Evolutionary conservation across 306 rosid genomes (phyloP), one percentile per base, ranked within the genome.

Genomic region (Rosa multiflora): DNA sequence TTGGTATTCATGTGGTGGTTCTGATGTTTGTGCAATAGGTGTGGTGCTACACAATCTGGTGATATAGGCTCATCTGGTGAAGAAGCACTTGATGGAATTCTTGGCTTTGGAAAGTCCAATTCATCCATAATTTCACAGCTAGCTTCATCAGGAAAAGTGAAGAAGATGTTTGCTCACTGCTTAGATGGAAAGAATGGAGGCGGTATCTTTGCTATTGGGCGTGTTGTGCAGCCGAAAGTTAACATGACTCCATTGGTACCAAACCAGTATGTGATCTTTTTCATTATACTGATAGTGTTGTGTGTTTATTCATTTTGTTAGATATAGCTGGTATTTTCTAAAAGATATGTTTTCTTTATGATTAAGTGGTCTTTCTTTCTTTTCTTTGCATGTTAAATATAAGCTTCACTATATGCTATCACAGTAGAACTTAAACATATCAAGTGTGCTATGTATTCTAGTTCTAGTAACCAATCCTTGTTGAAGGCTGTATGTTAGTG

Each of bases 101-200:
- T 95, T 85, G 99, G 98, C 74, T 95, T 95, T 81, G 99, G 99
- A 84, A 95, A 91, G 81, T 90, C 98, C 53, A 95, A 95, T 89
- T 89, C 89, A 49, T 95, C 99, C 32, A 73, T 95, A 77, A 93
- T 95, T 88, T 95, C 99, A 76, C 99, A 95, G 85, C 91, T 95
- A 80, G 97, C 96, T 75, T 85, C 91, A 48, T 90, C 98, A n/a
- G 92, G 94, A 66, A 88, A 88, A 84, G 98, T 95, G 78, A 90
- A 88, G 86, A 95, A 93, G 89, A 95, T 93, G 91, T 95, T 95
- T 91, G 99, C 99, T 80, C 99, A 95, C 84, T 95, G 99, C 88
- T 89, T 95, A 79, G 91, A 95, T 86, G 98, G 99, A 85, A 83
- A 79, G 78, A 93, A 89, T 86, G 99, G 98, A 75, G 99, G 99